Percentiles rank a stretch among this genome's conserved stretches.
phyloP scores from a whole-genome alignment of 148 eudicot species.

The Persicaria tinctoria region DNA sequence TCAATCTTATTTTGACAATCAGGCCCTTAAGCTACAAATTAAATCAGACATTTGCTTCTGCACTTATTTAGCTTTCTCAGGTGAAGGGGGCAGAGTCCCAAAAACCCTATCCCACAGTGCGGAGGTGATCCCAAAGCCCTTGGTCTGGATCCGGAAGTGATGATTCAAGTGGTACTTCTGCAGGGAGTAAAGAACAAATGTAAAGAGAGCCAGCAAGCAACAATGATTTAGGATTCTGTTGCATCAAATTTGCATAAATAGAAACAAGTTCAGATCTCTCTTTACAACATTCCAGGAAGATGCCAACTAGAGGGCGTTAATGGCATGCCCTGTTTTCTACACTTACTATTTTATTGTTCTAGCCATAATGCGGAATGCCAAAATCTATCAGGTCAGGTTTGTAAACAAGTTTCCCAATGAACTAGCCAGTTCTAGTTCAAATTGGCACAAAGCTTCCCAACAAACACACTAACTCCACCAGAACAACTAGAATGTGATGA shows the following conservation, averaged over 20 bases:
- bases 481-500: too few species aligned
- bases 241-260: not conserved
- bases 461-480: too few species aligned
- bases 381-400: not conserved
- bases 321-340: too few species aligned
- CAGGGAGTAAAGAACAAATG: conserved; percentile 5
- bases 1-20: too few species aligned
- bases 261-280: too few species aligned
- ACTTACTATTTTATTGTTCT: too few species aligned
- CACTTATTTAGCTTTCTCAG: conserved; percentile 32
- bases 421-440: too few species aligned
- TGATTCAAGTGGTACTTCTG: conserved; percentile 94
- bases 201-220: not conserved
- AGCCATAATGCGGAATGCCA: not conserved
- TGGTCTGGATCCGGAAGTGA: conserved; percentile 82
- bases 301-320: too few species aligned
- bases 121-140: conserved; percentile 89
- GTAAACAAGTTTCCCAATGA: too few species aligned
- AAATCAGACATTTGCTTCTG: not conserved
- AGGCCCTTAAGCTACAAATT: too few species aligned
- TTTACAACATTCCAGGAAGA: too few species aligned
- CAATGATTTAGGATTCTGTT: not conserved
- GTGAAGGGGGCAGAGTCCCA: conserved; percentile 68
- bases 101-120: conserved; percentile 84
- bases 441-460: too few species aligned